Evolutionary conservation across 23 red algal genomes (phyloP), one percentile per base, ranked within the genome.

Genomic region (Porphyridium purpureum): DNA sequence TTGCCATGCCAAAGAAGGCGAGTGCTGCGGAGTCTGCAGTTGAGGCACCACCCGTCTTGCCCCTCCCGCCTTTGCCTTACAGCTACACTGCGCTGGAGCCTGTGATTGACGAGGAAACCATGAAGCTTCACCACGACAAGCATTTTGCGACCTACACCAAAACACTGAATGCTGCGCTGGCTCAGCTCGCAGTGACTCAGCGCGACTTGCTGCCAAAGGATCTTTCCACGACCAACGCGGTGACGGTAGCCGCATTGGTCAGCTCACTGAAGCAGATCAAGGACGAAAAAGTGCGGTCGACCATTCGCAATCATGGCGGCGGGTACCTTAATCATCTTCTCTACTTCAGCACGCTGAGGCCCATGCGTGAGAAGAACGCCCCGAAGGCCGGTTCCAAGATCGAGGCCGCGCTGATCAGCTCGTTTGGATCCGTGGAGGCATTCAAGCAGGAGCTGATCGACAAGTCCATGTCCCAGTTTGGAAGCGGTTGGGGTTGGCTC

Each of bases 71-170:
- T 23, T 19, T 70, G 25, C 64, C 64, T 28, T 70, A 70, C 28
- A 26, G 49, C 7, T 70, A 70, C 30, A 49, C 57, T 21, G 64
- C 64, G 28, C 56, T 70, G 8, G 64, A 70, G 41, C 64, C 64
- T 4, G 31, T 46, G 7, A 70, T 70, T 27, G 64, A 70, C 64
- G 64, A 24, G 24, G 38, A 70, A 35, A 70, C 64, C 19, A 70
- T 70, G 64, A 28, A 36, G 3, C 35, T 70, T 31, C 64, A 70
- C 56, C 64, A 70, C 29, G 64, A 70, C 34, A 70, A 70, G 56
- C 64, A 70, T 19, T 27, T 46, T 27, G 55, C 23, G 47, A 35
- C 27, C 34, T 64, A 64, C 35, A 33, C 47, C 9, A 64, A 4
- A 29, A 64, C 40, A 33, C n/a, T 49, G 41, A 64, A 64, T 52